Evolutionary conservation across 2,329 filamentous ascomycete genomes (phyloP), one percentile per base, ranked within the genome.

Genomic region (Pseudogymnoascus sp.): DNA sequence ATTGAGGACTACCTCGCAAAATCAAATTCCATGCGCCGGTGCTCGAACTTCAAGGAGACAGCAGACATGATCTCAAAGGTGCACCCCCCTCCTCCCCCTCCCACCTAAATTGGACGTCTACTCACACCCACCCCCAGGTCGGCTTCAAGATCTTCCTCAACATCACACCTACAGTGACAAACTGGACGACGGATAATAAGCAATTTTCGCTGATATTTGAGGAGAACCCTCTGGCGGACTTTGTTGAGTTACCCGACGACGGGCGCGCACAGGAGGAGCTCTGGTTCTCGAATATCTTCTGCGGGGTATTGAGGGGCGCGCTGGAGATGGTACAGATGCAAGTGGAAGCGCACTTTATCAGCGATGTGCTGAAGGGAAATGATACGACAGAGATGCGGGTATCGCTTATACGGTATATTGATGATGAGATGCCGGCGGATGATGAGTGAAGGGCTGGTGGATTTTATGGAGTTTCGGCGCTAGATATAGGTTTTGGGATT

Each of bases 321-420:
- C 74, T 99, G 61, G 94, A 99, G 74, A 99, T 99, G 94, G 92
- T 97, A 70, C 92, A 97, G 81, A 96, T 97, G 90, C 94, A 97
- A 74, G 91, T 97, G 3, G 92, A 99, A 72, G 90, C 90, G 52
- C 92, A 95, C 71, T 99, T 97, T 72, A 88, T 95, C 69, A 96
- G 90, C 72, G 94, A 99, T 72, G 82, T 96, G 30, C 78, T 99
- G 62, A 84, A 91, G 60, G 94, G 94, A 2, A 92, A 96, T 69
- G 94, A 99, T 71, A 92, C 89, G 15, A 99, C 94, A 0, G 94
- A 99, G 78, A 96, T 99, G 89, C 82, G 92, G 69, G 87, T 99
- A 69, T 90, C 90, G 26, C 76, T 99, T 68, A 83, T 97, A 68
- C 83, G 92, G 67, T 96, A 95, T 71, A 95, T 99, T 67, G 94